These are phyloP conservation scores for Cystobasidiaceae sp. DNA, from an alignment of 1,284 basidiomycete genomes.

Conservation along the genomic window DNA sequence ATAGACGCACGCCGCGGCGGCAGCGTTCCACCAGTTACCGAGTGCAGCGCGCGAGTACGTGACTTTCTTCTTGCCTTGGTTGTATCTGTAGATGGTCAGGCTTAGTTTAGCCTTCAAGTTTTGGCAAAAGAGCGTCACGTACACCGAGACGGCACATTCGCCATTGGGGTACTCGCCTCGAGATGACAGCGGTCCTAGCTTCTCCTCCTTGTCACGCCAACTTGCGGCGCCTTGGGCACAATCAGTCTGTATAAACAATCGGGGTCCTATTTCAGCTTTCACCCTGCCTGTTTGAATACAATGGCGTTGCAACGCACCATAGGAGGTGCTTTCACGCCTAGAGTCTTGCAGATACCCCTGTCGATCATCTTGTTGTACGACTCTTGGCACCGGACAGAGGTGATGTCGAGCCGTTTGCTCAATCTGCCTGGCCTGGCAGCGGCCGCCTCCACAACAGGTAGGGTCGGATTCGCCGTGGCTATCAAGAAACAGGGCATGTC, in stretches of 20 bases:
- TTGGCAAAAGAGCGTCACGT: neutral
- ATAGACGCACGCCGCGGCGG: slow-evolving; percentile 3
- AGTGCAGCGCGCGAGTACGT: neutral
- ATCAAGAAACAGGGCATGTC: too few species aligned
- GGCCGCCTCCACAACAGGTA: neutral
- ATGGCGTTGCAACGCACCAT: neutral
- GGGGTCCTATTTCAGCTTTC: neutral
- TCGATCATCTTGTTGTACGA: neutral
- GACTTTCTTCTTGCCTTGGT: slow-evolving; percentile 5
- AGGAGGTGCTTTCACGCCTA: neutral
- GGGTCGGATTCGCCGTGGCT: too few species aligned
- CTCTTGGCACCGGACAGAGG: neutral
- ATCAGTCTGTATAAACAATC: neutral
- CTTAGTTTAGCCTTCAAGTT: neutral
- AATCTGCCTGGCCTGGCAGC: neutral
- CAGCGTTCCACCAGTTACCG: slow-evolving; percentile 1
- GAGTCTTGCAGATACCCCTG: neutral
- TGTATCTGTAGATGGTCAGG: neutral
- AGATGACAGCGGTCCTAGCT: neutral
- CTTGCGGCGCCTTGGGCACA: neutral
- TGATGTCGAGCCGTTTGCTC: neutral
- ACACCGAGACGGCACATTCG: slow-evolving; percentile 5
- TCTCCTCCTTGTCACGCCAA: slow-evolving; percentile 1
- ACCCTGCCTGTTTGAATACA: neutral
- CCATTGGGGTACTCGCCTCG: neutral